Conservation (phyloP, 257 asterid genomes). For the Coffea canephora region DNA sequence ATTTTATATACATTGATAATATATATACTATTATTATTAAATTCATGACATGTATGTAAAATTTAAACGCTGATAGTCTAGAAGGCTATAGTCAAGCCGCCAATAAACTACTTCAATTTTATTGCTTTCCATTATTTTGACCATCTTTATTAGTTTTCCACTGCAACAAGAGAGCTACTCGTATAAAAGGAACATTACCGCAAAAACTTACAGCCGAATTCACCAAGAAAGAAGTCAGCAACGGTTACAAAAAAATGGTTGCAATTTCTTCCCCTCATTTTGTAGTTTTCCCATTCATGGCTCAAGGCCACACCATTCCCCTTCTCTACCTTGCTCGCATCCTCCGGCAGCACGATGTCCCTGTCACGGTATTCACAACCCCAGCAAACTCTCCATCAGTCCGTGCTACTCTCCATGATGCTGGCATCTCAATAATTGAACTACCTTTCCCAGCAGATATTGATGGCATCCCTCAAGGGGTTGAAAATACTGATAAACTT, state of each 20-base stretch:
- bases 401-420: constrained; percentile 30
- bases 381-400: constrained; percentile 47
- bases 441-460: constrained; percentile 58
- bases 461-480: constrained; percentile 53
- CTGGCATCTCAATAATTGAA: constrained; percentile 34
- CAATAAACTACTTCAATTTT: too few species aligned
- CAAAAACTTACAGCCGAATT: too few species aligned
- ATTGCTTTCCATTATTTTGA: too few species aligned
- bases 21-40: too few species aligned
- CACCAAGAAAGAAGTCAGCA: too few species aligned
- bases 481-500: constrained; percentile 62
- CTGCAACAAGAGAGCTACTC: too few species aligned
- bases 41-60: too few species aligned
- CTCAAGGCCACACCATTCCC: constrained; percentile 76
- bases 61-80: too few species aligned
- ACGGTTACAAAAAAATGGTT: constrained; percentile 31
- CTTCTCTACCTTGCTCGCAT: constrained; percentile 68
- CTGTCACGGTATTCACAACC: constrained; percentile 70
- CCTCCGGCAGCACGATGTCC: constrained; percentile 43
- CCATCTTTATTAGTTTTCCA: too few species aligned
- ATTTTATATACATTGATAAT: too few species aligned
- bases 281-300: constrained; percentile 62
- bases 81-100: too few species aligned
- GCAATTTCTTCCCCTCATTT: constrained; percentile 48
- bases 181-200: too few species aligned